phyloP scores from a whole-genome alignment of 768 basidiomycete species.

The Suillus subluteus region DNA sequence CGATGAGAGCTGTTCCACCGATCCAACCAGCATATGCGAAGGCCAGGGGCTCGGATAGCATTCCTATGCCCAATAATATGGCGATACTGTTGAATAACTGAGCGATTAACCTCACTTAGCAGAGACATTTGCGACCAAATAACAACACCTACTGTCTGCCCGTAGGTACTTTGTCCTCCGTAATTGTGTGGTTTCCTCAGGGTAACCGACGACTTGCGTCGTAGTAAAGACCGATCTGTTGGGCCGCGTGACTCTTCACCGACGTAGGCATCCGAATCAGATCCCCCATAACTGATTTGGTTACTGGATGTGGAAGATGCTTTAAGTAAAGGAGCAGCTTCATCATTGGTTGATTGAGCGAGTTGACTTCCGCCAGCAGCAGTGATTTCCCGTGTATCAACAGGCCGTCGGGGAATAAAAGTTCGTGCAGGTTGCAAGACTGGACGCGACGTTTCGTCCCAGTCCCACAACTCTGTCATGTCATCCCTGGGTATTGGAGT shows the following conservation, averaged over 20 bases:
- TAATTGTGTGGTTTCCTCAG: constrained; percentile 33
- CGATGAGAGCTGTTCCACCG: constrained; percentile 70
- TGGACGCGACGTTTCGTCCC: constrained; percentile 21
- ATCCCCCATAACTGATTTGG: neutral
- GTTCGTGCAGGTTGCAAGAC: neutral
- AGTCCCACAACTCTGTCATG: constrained; percentile 25
- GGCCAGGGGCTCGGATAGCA: constrained; percentile 88
- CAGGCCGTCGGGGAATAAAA: constrained; percentile 1
- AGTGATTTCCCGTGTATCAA: neutral
- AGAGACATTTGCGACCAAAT: neutral
- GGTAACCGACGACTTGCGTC: constrained; percentile 7
- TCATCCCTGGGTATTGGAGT: constrained; percentile 14
- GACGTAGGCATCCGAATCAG: neutral
- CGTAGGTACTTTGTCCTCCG: constrained; percentile 69
- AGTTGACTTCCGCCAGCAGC: neutral
- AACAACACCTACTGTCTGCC: constrained; percentile 59
- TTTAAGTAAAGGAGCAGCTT: constrained; percentile 45
- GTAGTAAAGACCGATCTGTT: constrained; percentile 9
- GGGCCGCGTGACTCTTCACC: neutral
- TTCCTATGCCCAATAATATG: constrained; percentile 85
- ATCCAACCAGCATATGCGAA: constrained; percentile 94
- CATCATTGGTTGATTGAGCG: constrained; percentile 10
- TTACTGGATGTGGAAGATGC: constrained; percentile 23
- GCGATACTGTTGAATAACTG: constrained; percentile 91
- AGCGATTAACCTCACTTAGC: constrained; percentile 11